These are phyloP conservation scores for Stellera chamaejasme DNA, from an alignment of 345 rosid genomes.

Conservation along the genomic window DNA sequence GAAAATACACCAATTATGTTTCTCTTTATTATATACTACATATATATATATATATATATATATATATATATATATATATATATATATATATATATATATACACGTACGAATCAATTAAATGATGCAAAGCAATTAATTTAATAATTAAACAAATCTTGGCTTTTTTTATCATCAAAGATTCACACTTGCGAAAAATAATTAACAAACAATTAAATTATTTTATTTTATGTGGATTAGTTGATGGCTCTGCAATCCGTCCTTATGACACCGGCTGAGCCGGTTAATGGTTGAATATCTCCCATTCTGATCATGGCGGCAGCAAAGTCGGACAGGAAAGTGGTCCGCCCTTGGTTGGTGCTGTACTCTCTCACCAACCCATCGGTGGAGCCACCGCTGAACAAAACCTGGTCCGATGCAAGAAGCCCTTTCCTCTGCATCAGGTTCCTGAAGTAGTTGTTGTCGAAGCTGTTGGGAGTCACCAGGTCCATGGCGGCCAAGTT, in stretches of 20 bases:
- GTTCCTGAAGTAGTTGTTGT: conserved; percentile 45
- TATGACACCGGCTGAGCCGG: conserved; percentile 31
- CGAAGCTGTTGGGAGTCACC: conserved; percentile 46
- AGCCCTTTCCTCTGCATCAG: conserved; percentile 50
- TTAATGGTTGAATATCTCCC: conserved; percentile 34
- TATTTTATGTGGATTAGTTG: conserved; percentile 14
- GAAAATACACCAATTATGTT: no score
- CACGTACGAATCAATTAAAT: no score
- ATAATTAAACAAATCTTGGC: no score
- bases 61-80: no score
- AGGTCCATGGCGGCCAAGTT: conserved; percentile 35
- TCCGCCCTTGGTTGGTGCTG: conserved; percentile 22
- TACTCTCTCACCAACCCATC: conserved; percentile 33
- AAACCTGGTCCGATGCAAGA: conserved; percentile 35
- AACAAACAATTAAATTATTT: no score
- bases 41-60: no score
- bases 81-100: no score
- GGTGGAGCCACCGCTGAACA: conserved; percentile 38
- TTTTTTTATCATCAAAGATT: no score
- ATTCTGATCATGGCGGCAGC: conserved; percentile 41
- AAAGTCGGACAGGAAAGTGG: conserved; percentile 25
- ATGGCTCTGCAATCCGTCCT: conserved; percentile 25
- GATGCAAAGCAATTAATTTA: no score
- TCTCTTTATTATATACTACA: no score
- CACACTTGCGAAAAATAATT: no score